Conservation (phyloP, 179 eudicot species). For the Spergularia azorica region DNA sequence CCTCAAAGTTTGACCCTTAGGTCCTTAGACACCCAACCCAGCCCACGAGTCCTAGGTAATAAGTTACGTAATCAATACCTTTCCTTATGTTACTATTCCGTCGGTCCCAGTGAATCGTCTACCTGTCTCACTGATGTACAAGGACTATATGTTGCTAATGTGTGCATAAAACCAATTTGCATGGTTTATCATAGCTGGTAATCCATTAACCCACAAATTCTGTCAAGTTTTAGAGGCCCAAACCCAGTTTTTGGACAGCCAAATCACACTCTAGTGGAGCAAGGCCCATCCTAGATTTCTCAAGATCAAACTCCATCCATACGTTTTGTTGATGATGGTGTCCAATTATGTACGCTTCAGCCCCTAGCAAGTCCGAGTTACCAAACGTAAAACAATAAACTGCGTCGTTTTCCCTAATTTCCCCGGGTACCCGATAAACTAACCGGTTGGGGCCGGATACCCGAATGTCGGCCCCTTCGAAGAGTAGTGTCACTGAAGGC, state of each 20-base stretch:
- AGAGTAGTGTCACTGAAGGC: constrained; percentile 64
- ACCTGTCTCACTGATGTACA: too few relatives aligned
- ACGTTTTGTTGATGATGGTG: constrained; percentile 88
- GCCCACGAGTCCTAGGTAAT: too few relatives aligned
- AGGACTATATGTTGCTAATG: too few relatives aligned
- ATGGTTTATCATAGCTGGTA: too few relatives aligned
- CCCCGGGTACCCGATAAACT: constrained; percentile 61
- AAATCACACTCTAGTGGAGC: constrained; percentile 74
- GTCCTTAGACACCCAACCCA: too few relatives aligned
- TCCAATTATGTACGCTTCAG: constrained; percentile 76
- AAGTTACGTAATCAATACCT: too few relatives aligned
- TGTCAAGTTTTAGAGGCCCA: constrained; percentile 24
- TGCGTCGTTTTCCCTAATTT: constrained; percentile 43
- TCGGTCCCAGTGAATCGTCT: too few relatives aligned
- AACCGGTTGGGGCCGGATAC: constrained; percentile 56
- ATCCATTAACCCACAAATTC: neutral
- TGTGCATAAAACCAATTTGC: too few relatives aligned
- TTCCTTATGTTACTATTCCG: too few relatives aligned
- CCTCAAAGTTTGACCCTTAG: too few relatives aligned
- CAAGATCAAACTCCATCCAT: constrained; percentile 93
- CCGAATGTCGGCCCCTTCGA: constrained; percentile 70
- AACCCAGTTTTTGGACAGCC: constrained; percentile 64
- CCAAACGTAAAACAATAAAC: constrained; percentile 84
- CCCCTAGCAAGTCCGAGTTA: constrained; percentile 77
- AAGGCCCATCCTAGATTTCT: constrained; percentile 68